Evolutionary conservation across 495 filamentous ascomycete species (phyloP).

Genomic region (Cudoniella acicularis): DNA sequence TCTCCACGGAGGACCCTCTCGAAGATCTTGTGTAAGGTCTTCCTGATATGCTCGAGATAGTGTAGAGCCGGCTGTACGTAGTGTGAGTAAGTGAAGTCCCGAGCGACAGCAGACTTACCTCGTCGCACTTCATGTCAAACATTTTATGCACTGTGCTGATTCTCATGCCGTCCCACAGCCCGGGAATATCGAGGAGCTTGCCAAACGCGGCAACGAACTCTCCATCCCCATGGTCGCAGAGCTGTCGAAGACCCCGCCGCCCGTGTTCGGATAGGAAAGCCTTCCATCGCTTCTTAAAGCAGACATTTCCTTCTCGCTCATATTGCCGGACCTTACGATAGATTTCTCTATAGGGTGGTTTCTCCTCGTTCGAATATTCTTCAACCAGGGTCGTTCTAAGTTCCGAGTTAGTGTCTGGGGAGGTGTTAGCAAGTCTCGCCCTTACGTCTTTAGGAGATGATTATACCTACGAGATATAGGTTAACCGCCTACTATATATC

Average conservation of each 20-base stretch:
- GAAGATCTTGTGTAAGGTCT: background rate
- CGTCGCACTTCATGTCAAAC: conserved; percentile 14
- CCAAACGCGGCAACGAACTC: conserved; percentile 19
- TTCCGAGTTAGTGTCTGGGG: conserved; percentile 24
- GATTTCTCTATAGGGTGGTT: conserved; percentile 34
- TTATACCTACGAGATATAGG: conserved; percentile 20
- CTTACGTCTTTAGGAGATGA: background rate
- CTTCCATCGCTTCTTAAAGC: conserved; percentile 11
- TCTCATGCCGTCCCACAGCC: conserved; percentile 29
- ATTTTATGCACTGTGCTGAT: conserved; percentile 22
- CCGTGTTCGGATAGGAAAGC: conserved; percentile 6
- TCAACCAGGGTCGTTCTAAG: conserved; percentile 27
- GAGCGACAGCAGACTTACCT: conserved; percentile 1
- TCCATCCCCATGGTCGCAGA: conserved; percentile 1
- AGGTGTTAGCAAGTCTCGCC: conserved; percentile 7
- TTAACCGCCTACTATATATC: conserved; percentile 35
- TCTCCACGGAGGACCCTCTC: background rate
- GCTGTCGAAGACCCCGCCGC: background rate
- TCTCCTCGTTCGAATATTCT: conserved; percentile 35
- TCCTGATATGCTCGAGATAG: conserved; percentile 13
- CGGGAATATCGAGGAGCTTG: conserved; percentile 25
- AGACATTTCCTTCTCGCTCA: conserved; percentile 12
- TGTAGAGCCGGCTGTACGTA: conserved; percentile 23
- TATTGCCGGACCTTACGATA: conserved; percentile 40
- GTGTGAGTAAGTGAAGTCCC: background rate